Conservation (phyloP, 805 yeast species). For the Nakazawaea molendinolei region DNA sequence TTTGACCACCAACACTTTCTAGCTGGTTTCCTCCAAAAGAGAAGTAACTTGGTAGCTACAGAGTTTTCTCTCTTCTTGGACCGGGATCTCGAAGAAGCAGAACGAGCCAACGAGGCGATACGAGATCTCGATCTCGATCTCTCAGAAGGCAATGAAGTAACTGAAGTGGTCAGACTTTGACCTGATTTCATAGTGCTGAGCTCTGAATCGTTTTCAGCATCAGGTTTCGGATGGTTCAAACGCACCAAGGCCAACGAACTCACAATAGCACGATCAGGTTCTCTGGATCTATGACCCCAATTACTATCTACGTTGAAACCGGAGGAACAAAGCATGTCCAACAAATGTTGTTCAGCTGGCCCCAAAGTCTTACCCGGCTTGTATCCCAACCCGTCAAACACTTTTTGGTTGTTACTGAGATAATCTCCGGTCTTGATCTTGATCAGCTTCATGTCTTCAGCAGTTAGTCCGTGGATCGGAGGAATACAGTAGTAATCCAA, state of each 20-base stretch:
- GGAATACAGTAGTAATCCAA: slow-evolving; percentile 90
- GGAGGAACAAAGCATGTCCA: slow-evolving; percentile 90
- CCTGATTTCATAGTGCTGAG: too few species aligned
- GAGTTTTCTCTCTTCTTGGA: slow-evolving; percentile 32
- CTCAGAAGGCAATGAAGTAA: too few species aligned
- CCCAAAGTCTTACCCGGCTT: slow-evolving; percentile 50
- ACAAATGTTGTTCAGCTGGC: slow-evolving; percentile 89
- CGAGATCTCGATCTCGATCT: slow-evolving; percentile 45
- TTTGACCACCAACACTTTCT: slow-evolving; percentile 98
- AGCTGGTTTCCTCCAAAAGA: slow-evolving; percentile 98
- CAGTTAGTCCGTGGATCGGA: slow-evolving; percentile 47
- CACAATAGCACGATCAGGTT: slow-evolving; percentile 82
- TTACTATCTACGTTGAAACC: slow-evolving; percentile 62
- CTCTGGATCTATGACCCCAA: slow-evolving; percentile 91
- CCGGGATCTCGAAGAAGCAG: slow-evolving; percentile 47
- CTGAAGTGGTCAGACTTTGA: too few species aligned
- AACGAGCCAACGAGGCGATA: slow-evolving; percentile 56
- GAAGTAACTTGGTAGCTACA: slow-evolving; percentile 53
- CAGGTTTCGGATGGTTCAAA: slow-evolving; percentile 29
- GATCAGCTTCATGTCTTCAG: slow-evolving; percentile 56
- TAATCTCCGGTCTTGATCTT: slow-evolving; percentile 70
- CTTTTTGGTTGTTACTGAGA: slow-evolving; percentile 46
- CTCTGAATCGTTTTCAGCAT: too few species aligned
- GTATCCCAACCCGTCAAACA: slow-evolving; percentile 79
- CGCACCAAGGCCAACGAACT: slow-evolving; percentile 74